Percentiles rank a stretch among this genome's conserved stretches.
These are phyloP conservation scores for Cornus controversa DNA, from an alignment of 148 eudicot genomes.

Conservation along the genomic window DNA sequence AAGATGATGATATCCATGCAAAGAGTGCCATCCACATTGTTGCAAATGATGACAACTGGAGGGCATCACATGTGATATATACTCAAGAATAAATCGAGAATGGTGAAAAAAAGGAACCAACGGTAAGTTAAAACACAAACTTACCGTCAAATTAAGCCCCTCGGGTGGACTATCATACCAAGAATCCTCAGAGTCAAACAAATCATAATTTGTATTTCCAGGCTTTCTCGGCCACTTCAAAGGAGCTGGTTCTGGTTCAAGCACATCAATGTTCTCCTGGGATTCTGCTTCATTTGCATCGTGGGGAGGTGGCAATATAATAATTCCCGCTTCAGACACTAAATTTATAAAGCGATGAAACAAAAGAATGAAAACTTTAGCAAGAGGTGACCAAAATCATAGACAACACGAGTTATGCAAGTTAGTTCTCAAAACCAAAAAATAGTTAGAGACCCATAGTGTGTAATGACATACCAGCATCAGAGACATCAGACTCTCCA, in stretches of 20 bases:
- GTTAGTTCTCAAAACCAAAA: constrained; percentile 10
- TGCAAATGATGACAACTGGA: constrained; percentile 91
- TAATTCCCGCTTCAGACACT: constrained; percentile 86
- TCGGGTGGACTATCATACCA: constrained; percentile 85
- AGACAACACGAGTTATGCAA: background rate
- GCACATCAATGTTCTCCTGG: constrained; percentile 28
- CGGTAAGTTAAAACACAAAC: constrained; percentile 23
- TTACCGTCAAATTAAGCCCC: constrained; percentile 70
- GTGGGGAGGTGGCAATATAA: constrained; percentile 51
- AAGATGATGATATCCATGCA: constrained; percentile 85
- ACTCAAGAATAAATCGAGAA: constrained; percentile 4
- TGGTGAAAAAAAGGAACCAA: constrained; percentile 4
- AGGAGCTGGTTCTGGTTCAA: constrained; percentile 41
- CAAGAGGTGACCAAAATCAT: background rate
- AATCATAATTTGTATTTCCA: constrained; percentile 45
- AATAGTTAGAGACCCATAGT: constrained; percentile 1
- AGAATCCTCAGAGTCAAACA: constrained; percentile 65
- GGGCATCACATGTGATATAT: constrained; percentile 18
- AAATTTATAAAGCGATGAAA: constrained; percentile 16
- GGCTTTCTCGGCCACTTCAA: constrained; percentile 68
- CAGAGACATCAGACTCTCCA: constrained; percentile 52
- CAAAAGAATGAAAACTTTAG: background rate
- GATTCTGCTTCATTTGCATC: constrained; percentile 30
- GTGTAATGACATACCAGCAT: constrained; percentile 54
- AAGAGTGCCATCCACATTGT: constrained; percentile 85